Base-by-base conservation (phyloP, 2,329 filamentous ascomycete species). In the Stagonosporopsis cucurbitacearum region DNA sequence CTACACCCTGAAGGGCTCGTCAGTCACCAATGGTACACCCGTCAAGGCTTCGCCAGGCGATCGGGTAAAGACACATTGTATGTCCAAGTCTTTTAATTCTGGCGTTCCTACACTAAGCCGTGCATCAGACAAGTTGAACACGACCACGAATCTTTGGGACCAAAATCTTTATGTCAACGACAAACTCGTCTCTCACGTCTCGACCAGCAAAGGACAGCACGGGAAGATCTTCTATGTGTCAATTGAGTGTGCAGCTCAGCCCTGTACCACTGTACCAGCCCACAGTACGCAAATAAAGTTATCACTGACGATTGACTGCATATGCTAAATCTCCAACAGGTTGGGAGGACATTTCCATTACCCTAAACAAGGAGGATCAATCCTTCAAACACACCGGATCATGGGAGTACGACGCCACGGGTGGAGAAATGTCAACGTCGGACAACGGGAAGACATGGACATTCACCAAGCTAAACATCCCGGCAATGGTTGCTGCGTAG, bases 221-320 rank as follows among this genome's bases (percentile, higher is more conserved):
- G 65, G 65, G 13, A 63, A 57, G 26, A 52, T 66, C 23, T 67
- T 68, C 39, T 68, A 66, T 39, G 50, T 67, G 19, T 66, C 65
- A 5, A 57, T 65, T 32, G 64, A 68, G 40, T 66, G 64, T 49
- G 62, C 62, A 32, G 37, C 55, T 9, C 53, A 52, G 48, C 55
- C 55, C 40, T 68, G 64, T 37, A 50, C 58, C 6, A 33, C 62
- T 32, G 59, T 55, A 30, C 57, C 60, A 8, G 65, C 64, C 25
- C 65, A 68, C 44, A 66, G 65, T 68, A 65, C 15, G 64, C 61
- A 12, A 22, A 22, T 22, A 5, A 25, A 19, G 3, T 17, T 7
- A 6, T 7, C n/a, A 23, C 20, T 4, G 11, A 7, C n/a, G 11
- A 2, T 4, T 25, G 17, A 2, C 15, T 1, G 3, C 15, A 15